A percentile compares a stretch with the other conserved stretches of the same genome.
phyloP scores from a whole-genome alignment of 495 filamentous ascomycete genomes.

The Annulohypoxylon maeteangense region DNA sequence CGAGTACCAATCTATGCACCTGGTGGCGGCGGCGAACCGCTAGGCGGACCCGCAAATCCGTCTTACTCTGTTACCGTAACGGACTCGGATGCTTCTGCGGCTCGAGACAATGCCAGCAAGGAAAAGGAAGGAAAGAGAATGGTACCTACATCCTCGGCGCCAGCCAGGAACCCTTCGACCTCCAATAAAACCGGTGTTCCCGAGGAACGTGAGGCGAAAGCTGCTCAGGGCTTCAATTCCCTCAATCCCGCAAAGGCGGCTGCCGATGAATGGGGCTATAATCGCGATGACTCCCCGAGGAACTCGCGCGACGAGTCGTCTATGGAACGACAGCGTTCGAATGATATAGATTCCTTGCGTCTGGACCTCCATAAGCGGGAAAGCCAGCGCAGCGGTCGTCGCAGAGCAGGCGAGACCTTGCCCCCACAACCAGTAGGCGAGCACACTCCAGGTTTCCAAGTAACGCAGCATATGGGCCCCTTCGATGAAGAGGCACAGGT shows the following conservation, averaged over 20 bases:
- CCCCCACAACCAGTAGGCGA: constrained; percentile 41
- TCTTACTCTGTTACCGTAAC: constrained; percentile 77
- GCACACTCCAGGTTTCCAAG: constrained; percentile 46
- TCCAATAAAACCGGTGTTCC: constrained; percentile 22
- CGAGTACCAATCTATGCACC: constrained; percentile 87
- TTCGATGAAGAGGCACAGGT: constrained; percentile 47
- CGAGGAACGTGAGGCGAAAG: constrained; percentile 48
- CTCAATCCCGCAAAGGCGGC: constrained; percentile 50
- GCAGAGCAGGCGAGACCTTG: constrained; percentile 55
- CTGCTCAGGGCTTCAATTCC: constrained; percentile 53
- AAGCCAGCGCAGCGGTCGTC: constrained; percentile 57
- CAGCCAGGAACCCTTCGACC: constrained; percentile 19
- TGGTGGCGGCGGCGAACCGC: constrained; percentile 72
- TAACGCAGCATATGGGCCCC: constrained; percentile 45
- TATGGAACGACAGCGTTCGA: constrained; percentile 45
- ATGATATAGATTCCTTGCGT: constrained; percentile 39
- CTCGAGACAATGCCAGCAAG: constrained; percentile 67
- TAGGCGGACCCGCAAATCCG: constrained; percentile 77
- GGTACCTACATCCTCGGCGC: constrained; percentile 53
- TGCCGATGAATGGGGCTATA: constrained; percentile 54
- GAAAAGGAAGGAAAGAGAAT: constrained; percentile 72
- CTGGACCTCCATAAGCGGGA: constrained; percentile 47
- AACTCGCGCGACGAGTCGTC: constrained; percentile 44
- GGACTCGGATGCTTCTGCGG: constrained; percentile 68
- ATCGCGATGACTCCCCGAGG: constrained; percentile 48